Conservation (phyloP, 2,329 filamentous ascomycete species). For the Waltergamsia citrina region DNA sequence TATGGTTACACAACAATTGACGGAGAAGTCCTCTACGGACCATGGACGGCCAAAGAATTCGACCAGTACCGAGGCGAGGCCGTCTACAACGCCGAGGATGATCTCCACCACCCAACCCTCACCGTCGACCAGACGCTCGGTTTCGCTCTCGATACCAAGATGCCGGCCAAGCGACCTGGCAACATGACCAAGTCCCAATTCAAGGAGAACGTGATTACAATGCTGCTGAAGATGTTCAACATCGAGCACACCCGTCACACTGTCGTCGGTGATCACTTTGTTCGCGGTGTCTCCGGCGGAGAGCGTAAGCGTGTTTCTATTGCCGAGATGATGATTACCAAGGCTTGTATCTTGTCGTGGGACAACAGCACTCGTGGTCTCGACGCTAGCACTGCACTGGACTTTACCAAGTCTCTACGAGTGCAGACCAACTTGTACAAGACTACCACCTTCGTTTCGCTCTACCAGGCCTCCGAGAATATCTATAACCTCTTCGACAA, state of each 20-base stretch:
- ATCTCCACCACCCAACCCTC: conserved; percentile 75
- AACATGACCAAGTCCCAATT: conserved; percentile 66
- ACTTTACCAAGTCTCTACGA: conserved; percentile 60
- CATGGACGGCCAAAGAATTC: conserved; percentile 62
- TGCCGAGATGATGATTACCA: conserved; percentile 72
- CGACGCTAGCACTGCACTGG: conserved; percentile 58
- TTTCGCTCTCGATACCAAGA: conserved; percentile 79
- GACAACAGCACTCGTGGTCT: conserved; percentile 65
- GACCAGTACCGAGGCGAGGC: conserved; percentile 71
- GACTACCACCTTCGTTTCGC: conserved; percentile 74
- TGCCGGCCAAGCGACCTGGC: conserved; percentile 68
- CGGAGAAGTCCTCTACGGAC: conserved; percentile 71
- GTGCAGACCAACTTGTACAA: conserved; percentile 78
- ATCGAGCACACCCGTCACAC: conserved; percentile 84
- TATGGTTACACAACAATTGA: conserved; percentile 42
- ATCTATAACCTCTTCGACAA: conserved; percentile 78
- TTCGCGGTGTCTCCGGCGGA: conserved; percentile 71
- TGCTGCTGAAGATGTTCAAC: conserved; percentile 85
- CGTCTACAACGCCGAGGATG: conserved; percentile 71
- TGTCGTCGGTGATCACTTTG: conserved; percentile 72
- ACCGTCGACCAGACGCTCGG: conserved; percentile 81
- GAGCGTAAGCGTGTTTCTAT: conserved; percentile 77
- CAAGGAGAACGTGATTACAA: conserved; percentile 64
- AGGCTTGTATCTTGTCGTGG: conserved; percentile 64
- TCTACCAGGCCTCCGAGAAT: conserved; percentile 79